Evolutionary conservation across 768 basidiomycete species (phyloP), one percentile per base, ranked within the genome.

Genomic region (Psilocybe cubensis): DNA sequence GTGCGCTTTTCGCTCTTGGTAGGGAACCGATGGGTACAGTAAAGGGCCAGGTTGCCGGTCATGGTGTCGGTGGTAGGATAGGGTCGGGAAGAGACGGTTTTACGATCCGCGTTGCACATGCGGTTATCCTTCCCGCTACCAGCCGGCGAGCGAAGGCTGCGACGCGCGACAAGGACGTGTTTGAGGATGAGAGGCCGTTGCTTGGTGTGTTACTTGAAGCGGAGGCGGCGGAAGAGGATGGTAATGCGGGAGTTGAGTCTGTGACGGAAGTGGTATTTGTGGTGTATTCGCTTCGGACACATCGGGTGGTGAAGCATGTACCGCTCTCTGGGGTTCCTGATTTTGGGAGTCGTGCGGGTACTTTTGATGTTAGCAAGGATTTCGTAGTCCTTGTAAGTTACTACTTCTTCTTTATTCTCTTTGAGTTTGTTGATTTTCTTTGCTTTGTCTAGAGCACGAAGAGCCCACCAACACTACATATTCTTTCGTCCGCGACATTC

Each of bases 401-500:
- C n/a, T n/a, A 20, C 25, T 56, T 28, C 23, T 25, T 24, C n/a
- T n/a, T n/a, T n/a, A n/a, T n/a, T 20, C 28, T 1, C 10, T 35
- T 47, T 35, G 31, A 18, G 28, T 27, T 33, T 28, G 25, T 42
- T 11, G 23, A 42, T 31, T 23, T 0, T 4, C 1, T 31, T 48
- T 38, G 18, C 62, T n/a, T 56, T 12, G 33, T 42, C 40, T 65
- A 89, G 89, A 82, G 80, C 67, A 84, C 85, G n/a, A 76, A 77
- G 46, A 74, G 76, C 33, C 87, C 85, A 35, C 71, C 81, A 10
- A 72, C 76, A 20, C 73, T 91, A 50, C 80, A 83, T 67, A 70
- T 91, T 61, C 72, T 86, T 58, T 86, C 85, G 6, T 70, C 86
- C 18, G 71, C 70, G 49, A 83, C 83, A 27, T 80, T 87, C 58